phyloP scores from a whole-genome alignment of 2,329 filamentous ascomycete genomes.

The Neopestalotiopsis clavispora region DNA sequence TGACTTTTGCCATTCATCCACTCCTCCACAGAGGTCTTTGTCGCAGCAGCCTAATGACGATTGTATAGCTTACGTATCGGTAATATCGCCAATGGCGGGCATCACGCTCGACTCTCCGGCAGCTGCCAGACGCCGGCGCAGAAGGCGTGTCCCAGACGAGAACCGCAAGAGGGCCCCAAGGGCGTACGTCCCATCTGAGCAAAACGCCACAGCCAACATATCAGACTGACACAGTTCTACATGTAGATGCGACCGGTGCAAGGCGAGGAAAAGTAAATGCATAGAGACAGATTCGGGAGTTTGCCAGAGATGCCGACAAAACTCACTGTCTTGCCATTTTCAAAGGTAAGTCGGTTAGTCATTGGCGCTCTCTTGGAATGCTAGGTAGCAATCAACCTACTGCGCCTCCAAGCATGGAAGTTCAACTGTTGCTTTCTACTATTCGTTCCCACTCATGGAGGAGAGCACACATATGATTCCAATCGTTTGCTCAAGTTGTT shows the following conservation, averaged over 20 bases:
- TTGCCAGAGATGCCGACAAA: slow-evolving; percentile 35
- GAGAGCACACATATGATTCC: background rate
- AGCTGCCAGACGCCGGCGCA: slow-evolving; percentile 23
- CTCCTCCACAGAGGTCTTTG: too few relatives aligned
- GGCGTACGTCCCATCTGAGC: slow-evolving; percentile 27
- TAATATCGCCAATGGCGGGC: background rate
- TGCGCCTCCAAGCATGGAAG: too few relatives aligned
- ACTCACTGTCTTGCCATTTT: slow-evolving; percentile 26
- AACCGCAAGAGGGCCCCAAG: slow-evolving; percentile 38
- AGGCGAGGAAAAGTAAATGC: slow-evolving; percentile 40
- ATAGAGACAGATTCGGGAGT: slow-evolving; percentile 31
- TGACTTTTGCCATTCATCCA: background rate
- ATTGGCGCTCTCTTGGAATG: background rate
- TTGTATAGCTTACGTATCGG: background rate
- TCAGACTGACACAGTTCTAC: background rate
- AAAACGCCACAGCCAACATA: background rate
- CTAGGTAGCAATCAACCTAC: too few relatives aligned
- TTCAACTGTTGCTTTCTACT: too few relatives aligned
- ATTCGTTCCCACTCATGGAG: too few relatives aligned
- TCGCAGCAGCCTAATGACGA: background rate
- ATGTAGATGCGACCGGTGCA: slow-evolving; percentile 38
- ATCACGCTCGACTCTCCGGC: background rate
- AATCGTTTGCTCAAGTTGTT: background rate
- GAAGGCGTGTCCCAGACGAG: slow-evolving; percentile 37
- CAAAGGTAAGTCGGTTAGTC: slow-evolving; percentile 9